These are phyloP conservation scores for Chlorophyllum brunneum DNA, from an alignment of 768 basidiomycete species.

Conservation along the genomic window DNA sequence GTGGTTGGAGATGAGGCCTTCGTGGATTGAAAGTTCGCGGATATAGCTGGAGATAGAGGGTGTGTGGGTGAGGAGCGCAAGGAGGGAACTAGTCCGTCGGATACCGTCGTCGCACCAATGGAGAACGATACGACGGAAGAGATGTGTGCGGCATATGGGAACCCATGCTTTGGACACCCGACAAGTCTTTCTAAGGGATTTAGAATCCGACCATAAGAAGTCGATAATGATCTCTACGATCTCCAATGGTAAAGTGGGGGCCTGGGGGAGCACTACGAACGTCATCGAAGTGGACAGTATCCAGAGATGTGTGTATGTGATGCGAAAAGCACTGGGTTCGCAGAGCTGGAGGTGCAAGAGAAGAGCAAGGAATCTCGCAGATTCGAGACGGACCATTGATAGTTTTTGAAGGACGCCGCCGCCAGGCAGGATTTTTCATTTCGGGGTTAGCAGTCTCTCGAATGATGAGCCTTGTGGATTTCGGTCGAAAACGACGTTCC, in stretches of 20 bases:
- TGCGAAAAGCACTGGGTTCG: background rate
- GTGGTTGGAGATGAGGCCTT: slow-evolving; percentile 7
- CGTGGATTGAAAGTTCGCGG: slow-evolving; percentile 10
- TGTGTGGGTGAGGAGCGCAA: background rate
- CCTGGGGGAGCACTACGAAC: background rate
- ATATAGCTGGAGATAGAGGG: slow-evolving; percentile 6
- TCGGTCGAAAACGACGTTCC: background rate
- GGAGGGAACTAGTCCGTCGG: slow-evolving; percentile 1
- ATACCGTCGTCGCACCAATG: slow-evolving; percentile 11
- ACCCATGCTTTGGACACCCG: slow-evolving; percentile 9
- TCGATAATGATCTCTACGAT: slow-evolving; percentile 7
- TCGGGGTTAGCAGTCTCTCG: slow-evolving; percentile 7
- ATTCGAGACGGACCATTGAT: background rate
- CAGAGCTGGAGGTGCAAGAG: background rate
- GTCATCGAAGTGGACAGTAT: background rate
- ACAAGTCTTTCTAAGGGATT: slow-evolving; percentile 7
- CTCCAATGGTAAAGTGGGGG: slow-evolving; percentile 3
- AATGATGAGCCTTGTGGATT: background rate
- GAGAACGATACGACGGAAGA: slow-evolving; percentile 11
- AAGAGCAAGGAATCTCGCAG: background rate
- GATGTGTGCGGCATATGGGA: slow-evolving; percentile 4
- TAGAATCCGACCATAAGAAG: slow-evolving; percentile 2
- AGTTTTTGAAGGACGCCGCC: slow-evolving; percentile 11
- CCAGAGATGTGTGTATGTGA: background rate
- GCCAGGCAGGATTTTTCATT: slow-evolving; percentile 1